phyloP scores from a whole-genome alignment of 192 early-diverging fungal species.

The Geranomyces michiganensis region DNA sequence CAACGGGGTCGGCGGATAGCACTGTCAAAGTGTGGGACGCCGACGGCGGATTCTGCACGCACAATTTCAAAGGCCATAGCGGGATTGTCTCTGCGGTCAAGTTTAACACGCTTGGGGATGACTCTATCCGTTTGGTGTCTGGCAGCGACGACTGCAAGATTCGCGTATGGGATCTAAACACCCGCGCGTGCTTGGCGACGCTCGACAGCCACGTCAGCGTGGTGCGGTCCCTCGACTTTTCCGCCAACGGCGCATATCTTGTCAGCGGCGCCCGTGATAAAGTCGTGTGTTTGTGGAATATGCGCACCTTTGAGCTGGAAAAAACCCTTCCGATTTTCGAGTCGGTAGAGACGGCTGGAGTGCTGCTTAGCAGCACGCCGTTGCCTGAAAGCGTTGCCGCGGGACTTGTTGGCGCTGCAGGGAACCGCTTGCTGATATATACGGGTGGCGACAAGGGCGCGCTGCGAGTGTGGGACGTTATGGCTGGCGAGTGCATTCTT shows the following conservation, averaged over 20 bases:
- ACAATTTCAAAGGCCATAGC: slow-evolving; percentile 91
- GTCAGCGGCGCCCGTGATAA: slow-evolving; percentile 88
- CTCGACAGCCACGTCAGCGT: slow-evolving; percentile 87
- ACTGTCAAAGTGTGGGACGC: slow-evolving; percentile 97
- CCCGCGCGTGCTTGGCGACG: slow-evolving; percentile 69
- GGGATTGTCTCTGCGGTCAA: slow-evolving; percentile 84
- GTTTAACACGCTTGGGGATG: slow-evolving; percentile 68
- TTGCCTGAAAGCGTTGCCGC: neutral
- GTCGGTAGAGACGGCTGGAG: slow-evolving; percentile 81
- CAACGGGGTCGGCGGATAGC: slow-evolving; percentile 94
- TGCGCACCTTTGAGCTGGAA: slow-evolving; percentile 61
- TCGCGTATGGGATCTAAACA: slow-evolving; percentile 85
- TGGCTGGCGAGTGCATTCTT: slow-evolving; percentile 68
- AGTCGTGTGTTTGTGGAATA: slow-evolving; percentile 88
- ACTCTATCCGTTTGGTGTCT: slow-evolving; percentile 66
- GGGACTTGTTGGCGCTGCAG: neutral
- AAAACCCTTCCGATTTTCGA: slow-evolving; percentile 90
- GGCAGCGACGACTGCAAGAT: slow-evolving; percentile 91
- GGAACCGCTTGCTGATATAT: slow-evolving; percentile 66
- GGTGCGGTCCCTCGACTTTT: slow-evolving; percentile 86
- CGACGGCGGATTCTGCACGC: slow-evolving; percentile 88
- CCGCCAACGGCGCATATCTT: slow-evolving; percentile 67
- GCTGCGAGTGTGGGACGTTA: slow-evolving; percentile 87
- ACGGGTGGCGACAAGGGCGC: slow-evolving; percentile 84
- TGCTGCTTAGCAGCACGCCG: slow-evolving; percentile 52